Evolutionary conservation across 176 grass and related monocot species (phyloP), one percentile per base, ranked within the genome.

Genomic region (Elymus sibiricus): DNA sequence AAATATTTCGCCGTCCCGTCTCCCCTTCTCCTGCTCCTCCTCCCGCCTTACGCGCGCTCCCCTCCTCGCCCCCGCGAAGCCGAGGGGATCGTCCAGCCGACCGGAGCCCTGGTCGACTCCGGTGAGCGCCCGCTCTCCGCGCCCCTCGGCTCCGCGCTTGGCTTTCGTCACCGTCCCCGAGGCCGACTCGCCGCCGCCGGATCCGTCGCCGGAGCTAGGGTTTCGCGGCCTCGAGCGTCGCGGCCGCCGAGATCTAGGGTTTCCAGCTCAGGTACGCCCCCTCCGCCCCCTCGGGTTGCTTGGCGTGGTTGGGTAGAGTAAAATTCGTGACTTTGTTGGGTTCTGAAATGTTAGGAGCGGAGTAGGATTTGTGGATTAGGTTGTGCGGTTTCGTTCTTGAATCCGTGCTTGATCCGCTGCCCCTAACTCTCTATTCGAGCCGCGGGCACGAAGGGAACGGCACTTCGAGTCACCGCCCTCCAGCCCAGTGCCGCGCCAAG

Each of bases 211-310:
- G 46, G 66, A 67, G 59, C 85, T 87, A 90, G 89, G 74, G 37
- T 71, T 86, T 87, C 74, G 43, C 44, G 9, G 32, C 34, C 28
- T 28, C n/a, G 22, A 43, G 42, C 29, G 5, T 16, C 25, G 21
- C 21, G 35, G 13, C 17, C 25, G 14, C 11, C 46, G 67, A 47
- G 84, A 90, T 90, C 80, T 83, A 87, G 89, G 80, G 80, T 61
- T 75, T 65, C 74, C 3, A 84, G 2, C 25, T 67, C 80, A 79
- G 89, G 89, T 87, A 60, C 5, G 74, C 59, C 44, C 31, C 67
- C 15, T 43, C 35, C 4, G 14, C 0, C 0, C 6, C 5, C 40
- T 27, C 6, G 11, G 19, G 8, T 16, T 64, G 56, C 0, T 68
- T 21, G 28, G 46, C 1, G 27, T 27, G 19, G 28, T 1, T 32